Percentiles rank a stretch among this genome's conserved stretches.
Conservation (phyloP, 768 basidiomycete genomes). For the Suillus clintonianus region DNA sequence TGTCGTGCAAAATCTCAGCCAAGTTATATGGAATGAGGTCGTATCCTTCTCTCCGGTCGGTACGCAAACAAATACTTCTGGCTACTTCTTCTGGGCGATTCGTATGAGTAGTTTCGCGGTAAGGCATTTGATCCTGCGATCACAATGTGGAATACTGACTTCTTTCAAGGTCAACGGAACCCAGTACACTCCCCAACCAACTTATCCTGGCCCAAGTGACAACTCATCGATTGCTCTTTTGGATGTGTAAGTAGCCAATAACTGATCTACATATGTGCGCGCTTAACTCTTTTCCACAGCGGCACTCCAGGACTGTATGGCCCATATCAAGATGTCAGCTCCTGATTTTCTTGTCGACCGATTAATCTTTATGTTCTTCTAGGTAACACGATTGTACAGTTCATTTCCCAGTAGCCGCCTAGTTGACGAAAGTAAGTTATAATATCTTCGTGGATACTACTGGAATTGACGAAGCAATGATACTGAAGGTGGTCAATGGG, state of each 20-base stretch:
- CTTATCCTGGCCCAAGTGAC: slow-evolving; percentile 57
- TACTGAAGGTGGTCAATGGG: slow-evolving; percentile 66
- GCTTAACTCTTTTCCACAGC: slow-evolving; percentile 36
- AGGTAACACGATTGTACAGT: slow-evolving; percentile 72
- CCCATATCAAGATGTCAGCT: slow-evolving; percentile 72
- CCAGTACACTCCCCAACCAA: slow-evolving; percentile 53
- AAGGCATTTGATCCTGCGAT: slow-evolving; percentile 16
- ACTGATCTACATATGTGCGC: slow-evolving; percentile 1
- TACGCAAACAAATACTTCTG: slow-evolving; percentile 56
- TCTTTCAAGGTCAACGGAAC: slow-evolving; percentile 56
- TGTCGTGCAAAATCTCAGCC: slow-evolving; percentile 58
- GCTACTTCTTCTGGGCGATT: slow-evolving; percentile 78
- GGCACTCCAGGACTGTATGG: slow-evolving; percentile 74
- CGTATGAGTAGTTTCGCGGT: slow-evolving; percentile 59
- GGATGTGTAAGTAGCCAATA: slow-evolving; percentile 57
- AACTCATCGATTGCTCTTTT: slow-evolving; percentile 68
- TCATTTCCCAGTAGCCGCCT: slow-evolving; percentile 65
- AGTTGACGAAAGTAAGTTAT: slow-evolving; percentile 53
- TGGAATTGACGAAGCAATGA: not conserved
- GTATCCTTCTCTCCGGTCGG: slow-evolving; percentile 71
- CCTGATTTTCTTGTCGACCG: not conserved
- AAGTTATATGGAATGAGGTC: slow-evolving; percentile 74
- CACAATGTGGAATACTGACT: slow-evolving; percentile 1
- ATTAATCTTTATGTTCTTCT: slow-evolving; percentile 9
- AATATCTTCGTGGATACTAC: not conserved